phyloP scores from a whole-genome alignment of 305 asterid species.

The Fraxinus sp. region DNA sequence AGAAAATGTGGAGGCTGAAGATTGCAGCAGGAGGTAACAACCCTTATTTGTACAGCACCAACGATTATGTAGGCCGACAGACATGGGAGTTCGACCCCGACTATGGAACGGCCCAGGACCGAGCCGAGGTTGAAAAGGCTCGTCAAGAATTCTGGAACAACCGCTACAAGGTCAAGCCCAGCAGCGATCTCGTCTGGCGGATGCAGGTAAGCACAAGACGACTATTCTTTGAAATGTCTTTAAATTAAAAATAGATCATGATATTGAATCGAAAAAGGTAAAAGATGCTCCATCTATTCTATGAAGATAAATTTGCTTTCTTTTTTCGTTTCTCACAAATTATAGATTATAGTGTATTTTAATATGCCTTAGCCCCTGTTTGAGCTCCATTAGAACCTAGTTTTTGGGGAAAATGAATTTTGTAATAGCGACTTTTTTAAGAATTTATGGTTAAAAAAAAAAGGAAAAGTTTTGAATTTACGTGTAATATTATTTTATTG shows the following conservation, averaged over 20 bases:
- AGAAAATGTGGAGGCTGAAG: slow-evolving; percentile 56
- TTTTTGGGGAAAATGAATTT: too few species aligned
- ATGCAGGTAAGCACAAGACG: slow-evolving; percentile 20
- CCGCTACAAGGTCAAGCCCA: slow-evolving; percentile 50
- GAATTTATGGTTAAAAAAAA: too few species aligned
- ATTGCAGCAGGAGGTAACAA: slow-evolving; percentile 55
- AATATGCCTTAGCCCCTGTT: too few species aligned
- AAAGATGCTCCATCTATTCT: not conserved
- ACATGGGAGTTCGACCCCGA: slow-evolving; percentile 57
- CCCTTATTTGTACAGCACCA: slow-evolving; percentile 56
- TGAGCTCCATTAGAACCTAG: too few species aligned
- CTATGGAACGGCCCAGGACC: slow-evolving; percentile 46
- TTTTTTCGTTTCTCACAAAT: too few species aligned
- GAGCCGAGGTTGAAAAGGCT: slow-evolving; percentile 41
- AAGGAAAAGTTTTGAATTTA: too few species aligned
- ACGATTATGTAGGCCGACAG: slow-evolving; percentile 61
- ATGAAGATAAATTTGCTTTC: too few species aligned
- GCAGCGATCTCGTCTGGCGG: slow-evolving; percentile 59
- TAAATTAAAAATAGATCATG: too few species aligned
- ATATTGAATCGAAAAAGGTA: too few species aligned
- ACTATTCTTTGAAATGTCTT: not conserved
- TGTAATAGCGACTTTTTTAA: too few species aligned
- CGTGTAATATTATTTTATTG: too few species aligned
- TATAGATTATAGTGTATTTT: too few species aligned
- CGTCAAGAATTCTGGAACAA: slow-evolving; percentile 52